These are phyloP conservation scores for Cutaneotrichosporon curvatum DNA, from an alignment of 1,284 basidiomycete genomes.

Conservation along the genomic window DNA sequence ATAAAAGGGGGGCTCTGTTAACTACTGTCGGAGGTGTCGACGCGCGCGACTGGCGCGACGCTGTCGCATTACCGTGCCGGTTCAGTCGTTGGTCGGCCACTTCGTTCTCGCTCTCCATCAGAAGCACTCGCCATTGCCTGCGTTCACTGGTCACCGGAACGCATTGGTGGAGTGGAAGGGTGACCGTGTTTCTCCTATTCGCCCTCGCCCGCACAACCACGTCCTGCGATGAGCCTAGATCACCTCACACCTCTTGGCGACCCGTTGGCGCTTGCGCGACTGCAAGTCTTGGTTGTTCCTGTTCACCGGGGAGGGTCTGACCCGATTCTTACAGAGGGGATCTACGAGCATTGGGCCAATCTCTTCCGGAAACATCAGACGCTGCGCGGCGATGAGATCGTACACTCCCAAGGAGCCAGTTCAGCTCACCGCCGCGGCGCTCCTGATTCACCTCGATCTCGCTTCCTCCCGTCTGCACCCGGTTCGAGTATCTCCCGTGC, in stretches of 20 bases:
- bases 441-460: slow-evolving; percentile 12
- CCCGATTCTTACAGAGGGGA: slow-evolving; percentile 13
- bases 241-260: slow-evolving; percentile 26
- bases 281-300: slow-evolving; percentile 44
- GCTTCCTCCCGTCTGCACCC: slow-evolving; percentile 30
- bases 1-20: too few species aligned
- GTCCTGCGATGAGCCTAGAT: neutral
- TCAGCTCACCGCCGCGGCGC: slow-evolving; percentile 3
- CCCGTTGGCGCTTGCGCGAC: slow-evolving; percentile 38
- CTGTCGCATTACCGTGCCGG: too few species aligned
- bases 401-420: neutral
- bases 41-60: too few species aligned
- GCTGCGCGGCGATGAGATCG: slow-evolving; percentile 37
- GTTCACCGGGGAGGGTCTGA: slow-evolving; percentile 23
- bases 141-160: too few species aligned
- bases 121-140: too few species aligned
- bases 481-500: slow-evolving; percentile 25
- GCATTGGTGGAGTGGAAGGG: too few species aligned
- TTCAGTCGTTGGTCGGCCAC: too few species aligned
- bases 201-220: too few species aligned
- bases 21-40: too few species aligned
- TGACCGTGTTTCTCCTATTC: too few species aligned
- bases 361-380: slow-evolving; percentile 31
- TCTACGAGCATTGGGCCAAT: slow-evolving; percentile 25
- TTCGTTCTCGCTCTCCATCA: too few species aligned